A percentile compares a stretch with the other conserved stretches of the same genome.
Evolutionary conservation across 2,329 filamentous ascomycete species (phyloP).

Genomic region (Apiospora arundinis): DNA sequence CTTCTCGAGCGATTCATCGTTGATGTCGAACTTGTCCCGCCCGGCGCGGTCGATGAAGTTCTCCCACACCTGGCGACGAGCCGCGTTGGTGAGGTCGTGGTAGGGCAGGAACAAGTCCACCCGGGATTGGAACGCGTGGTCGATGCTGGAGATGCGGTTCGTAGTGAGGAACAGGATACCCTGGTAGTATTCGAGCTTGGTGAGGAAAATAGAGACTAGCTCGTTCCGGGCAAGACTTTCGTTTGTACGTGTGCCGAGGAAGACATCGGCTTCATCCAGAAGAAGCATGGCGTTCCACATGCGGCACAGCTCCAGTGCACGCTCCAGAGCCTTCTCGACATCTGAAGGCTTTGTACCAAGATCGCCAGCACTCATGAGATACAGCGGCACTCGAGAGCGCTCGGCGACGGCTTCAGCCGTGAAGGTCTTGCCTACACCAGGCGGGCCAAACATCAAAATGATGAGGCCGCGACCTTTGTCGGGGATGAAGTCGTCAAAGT

Average conservation of each 20-base stretch:
- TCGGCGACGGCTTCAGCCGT: conserved; percentile 48
- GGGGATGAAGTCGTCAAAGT: conserved; percentile 28
- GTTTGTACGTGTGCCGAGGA: conserved; percentile 41
- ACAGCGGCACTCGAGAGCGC: conserved; percentile 40
- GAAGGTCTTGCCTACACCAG: conserved; percentile 49
- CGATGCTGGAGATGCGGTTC: conserved; percentile 32
- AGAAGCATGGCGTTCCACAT: conserved; percentile 46
- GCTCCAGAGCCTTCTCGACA: conserved; percentile 32
- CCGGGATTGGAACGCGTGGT: conserved; percentile 35
- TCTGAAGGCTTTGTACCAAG: conserved; percentile 35
- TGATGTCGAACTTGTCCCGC: conserved; percentile 28
- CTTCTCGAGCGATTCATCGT: conserved; percentile 42
- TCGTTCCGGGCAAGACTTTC: conserved; percentile 28
- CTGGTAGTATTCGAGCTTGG: conserved; percentile 31
- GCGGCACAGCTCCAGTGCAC: conserved; percentile 47
- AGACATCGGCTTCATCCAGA: conserved; percentile 41
- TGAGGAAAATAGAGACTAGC: conserved; percentile 31
- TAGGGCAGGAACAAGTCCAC: conserved; percentile 33
- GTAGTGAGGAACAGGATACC: conserved; percentile 34
- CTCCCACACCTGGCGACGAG: conserved; percentile 35
- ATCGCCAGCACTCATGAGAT: conserved; percentile 39
- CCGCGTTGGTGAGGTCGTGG: conserved; percentile 27
- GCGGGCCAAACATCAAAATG: conserved; percentile 51
- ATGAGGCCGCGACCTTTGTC: conserved; percentile 47
- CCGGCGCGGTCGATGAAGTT: conserved; percentile 52